These are phyloP conservation scores for Berkeleyomyces basicola DNA, from an alignment of 2,329 filamentous ascomycete species.

Conservation along the genomic window DNA sequence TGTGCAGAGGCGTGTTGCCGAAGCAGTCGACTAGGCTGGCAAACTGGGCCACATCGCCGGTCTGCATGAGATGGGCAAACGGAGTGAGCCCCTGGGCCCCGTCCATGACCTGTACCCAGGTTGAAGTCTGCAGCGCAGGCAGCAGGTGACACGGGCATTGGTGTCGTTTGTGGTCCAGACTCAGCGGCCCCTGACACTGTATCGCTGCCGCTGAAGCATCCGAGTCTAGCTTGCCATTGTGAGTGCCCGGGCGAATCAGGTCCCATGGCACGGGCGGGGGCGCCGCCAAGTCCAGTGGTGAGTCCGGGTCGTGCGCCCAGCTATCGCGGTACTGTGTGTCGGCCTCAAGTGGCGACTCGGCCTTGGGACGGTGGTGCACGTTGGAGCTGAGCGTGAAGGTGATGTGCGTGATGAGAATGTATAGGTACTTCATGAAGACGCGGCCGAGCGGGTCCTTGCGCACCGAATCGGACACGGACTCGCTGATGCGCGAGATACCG, in stretches of 20 bases:
- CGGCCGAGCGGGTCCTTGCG: not conserved
- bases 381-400: not conserved
- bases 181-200: conserved; percentile 8
- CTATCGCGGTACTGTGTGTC: not conserved
- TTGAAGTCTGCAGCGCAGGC: conserved; percentile 16
- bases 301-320: conserved; percentile 18
- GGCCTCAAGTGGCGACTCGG: not conserved
- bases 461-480: not conserved
- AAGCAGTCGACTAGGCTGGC: conserved; percentile 23
- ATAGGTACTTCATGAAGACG: conserved; percentile 11
- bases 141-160: conserved; percentile 20
- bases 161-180: conserved; percentile 16
- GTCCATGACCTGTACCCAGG: conserved; percentile 18
- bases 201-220: not conserved
- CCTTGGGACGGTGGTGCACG: conserved; percentile 10
- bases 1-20: conserved; percentile 31
- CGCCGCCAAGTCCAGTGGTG: conserved; percentile 14
- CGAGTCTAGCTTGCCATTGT: not conserved
- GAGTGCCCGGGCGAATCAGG: conserved; percentile 25
- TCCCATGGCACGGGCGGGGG: conserved; percentile 30
- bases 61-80: conserved; percentile 2
- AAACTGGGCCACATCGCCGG: conserved; percentile 2
- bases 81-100: not conserved
- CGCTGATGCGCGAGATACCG: conserved; percentile 2
- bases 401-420: conserved; percentile 7